A percentile compares a stretch with the other conserved stretches of the same genome.
Evolutionary conservation across 345 rosid genomes (phyloP).

Genomic region (Syzygium grande): DNA sequence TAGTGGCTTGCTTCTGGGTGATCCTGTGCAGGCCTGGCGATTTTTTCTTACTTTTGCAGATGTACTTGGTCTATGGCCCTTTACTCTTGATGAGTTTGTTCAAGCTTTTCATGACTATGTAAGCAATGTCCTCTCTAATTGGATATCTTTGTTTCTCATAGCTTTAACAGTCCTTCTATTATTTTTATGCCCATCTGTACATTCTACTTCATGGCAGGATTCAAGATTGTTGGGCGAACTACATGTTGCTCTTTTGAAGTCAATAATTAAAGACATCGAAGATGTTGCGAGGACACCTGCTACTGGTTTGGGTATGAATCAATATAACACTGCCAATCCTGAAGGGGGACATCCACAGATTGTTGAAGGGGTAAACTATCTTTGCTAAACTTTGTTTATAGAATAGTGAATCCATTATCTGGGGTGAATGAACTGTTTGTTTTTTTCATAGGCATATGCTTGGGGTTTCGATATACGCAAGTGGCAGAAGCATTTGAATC

Average conservation of each 20-base stretch:
- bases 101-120: slow-evolving; percentile 98
- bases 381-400: background rate
- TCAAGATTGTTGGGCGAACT: slow-evolving; percentile 93
- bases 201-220: slow-evolving; percentile 44
- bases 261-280: slow-evolving; percentile 82
- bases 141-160: background rate
- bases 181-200: background rate
- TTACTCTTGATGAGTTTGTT: slow-evolving; percentile 93
- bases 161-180: background rate
- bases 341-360: slow-evolving; percentile 98
- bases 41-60: slow-evolving; percentile 84
- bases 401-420: background rate
- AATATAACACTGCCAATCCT: slow-evolving; percentile 73
- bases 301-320: slow-evolving; percentile 73
- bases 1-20: background rate
- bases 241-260: slow-evolving; percentile 76
- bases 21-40: slow-evolving; percentile 82
- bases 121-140: slow-evolving; percentile 21
- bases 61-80: slow-evolving; percentile 95
- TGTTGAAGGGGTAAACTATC: slow-evolving; percentile 84
- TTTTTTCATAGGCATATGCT: slow-evolving; percentile 62
- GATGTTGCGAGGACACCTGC: slow-evolving; percentile 90
- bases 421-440: background rate
- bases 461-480: slow-evolving; percentile 98
- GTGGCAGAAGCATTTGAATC: slow-evolving; percentile 87